Base-by-base conservation (phyloP, 2,329 filamentous ascomycete genomes). In the Cadophora luteo-olivacea region DNA sequence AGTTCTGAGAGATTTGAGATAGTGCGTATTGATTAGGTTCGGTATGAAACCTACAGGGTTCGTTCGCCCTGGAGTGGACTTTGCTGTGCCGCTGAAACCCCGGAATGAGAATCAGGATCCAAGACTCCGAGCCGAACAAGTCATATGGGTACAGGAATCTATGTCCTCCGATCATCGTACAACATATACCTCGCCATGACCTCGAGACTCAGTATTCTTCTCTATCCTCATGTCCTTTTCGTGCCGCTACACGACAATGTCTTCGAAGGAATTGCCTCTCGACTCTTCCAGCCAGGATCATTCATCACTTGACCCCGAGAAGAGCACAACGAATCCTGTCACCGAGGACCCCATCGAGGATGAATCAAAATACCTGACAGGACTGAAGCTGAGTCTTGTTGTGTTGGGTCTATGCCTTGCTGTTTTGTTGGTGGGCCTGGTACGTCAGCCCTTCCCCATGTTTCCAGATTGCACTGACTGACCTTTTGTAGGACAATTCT, bases 301-400 rank as follows among this genome's bases (percentile, higher is more conserved):
- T 29, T 63, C 62, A 22, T 65, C 67, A 32, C 41, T 64, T 24
- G 61, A 67, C 36, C 41, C 55, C 5, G 69, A 70, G 55, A 55
- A 64, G 33, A 63, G 64, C 45, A 25, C 29, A 78, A 49, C 83
- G n/a, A 81, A 87, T 72, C 80, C 78, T 80, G 81, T 29, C 79
- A 79, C 12, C 25, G 63, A 62, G 49, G 29, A 58, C 8, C 29
- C 62, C 16, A 58, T 32, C 22, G 66, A 72, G 19, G 64, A 70
- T 63, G 66, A 67, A 36, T 61, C 65, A 29, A 45, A 65, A 32
- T 70, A 70, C 48, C 36, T 70, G 19, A 55, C 63, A 58, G 70
- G 70, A 2, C 12, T 66, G 16, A 67, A 51, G 22, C 61, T 72
- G 14, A 58, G 49, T 24, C 41, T 73, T 19, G 66, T 73, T 9